Conservation (phyloP, 1,284 basidiomycete species). For the Farysia itapuensis region DNA sequence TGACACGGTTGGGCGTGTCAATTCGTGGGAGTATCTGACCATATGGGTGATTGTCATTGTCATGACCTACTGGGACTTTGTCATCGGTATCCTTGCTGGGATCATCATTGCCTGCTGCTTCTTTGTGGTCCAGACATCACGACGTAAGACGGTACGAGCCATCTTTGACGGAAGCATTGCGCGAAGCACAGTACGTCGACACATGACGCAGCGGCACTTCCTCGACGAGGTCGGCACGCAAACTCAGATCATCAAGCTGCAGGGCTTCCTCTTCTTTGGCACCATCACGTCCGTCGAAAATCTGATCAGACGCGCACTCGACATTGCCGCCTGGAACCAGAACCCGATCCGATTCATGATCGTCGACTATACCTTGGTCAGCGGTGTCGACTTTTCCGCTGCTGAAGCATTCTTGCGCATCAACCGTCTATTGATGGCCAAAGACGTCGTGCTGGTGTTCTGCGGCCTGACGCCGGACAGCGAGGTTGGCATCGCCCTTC, state of each 20-base stretch:
- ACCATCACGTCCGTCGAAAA: constrained; percentile 87
- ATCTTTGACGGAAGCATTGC: constrained; percentile 56
- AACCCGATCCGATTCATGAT: constrained; percentile 78
- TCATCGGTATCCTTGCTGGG: constrained; percentile 88
- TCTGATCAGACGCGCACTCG: constrained; percentile 71
- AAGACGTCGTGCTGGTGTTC: constrained; percentile 80
- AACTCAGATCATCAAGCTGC: constrained; percentile 83
- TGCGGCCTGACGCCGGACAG: constrained; percentile 69
- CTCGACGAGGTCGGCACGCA: constrained; percentile 87
- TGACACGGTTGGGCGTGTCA: constrained; percentile 86
- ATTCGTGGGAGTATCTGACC: constrained; percentile 63
- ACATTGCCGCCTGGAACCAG: constrained; percentile 72
- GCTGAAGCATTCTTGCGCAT: constrained; percentile 93
- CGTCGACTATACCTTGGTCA: constrained; percentile 71
- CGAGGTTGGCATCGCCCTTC: constrained; percentile 51
- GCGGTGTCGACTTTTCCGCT: constrained; percentile 88
- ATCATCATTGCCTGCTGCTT: constrained; percentile 90
- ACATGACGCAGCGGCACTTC: constrained; percentile 82
- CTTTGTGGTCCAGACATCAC: constrained; percentile 93
- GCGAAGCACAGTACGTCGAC: constrained; percentile 85
- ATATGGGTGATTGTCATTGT: constrained; percentile 68
- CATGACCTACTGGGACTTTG: constrained; percentile 74
- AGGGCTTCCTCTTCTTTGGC: constrained; percentile 93
- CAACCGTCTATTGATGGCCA: constrained; percentile 76
- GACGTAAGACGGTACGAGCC: constrained; percentile 61